Percentiles rank a stretch among this genome's conserved stretches.
Evolutionary conservation across 352 stramenopile species (phyloP).

Genomic region (Globisporangium emineosum): DNA sequence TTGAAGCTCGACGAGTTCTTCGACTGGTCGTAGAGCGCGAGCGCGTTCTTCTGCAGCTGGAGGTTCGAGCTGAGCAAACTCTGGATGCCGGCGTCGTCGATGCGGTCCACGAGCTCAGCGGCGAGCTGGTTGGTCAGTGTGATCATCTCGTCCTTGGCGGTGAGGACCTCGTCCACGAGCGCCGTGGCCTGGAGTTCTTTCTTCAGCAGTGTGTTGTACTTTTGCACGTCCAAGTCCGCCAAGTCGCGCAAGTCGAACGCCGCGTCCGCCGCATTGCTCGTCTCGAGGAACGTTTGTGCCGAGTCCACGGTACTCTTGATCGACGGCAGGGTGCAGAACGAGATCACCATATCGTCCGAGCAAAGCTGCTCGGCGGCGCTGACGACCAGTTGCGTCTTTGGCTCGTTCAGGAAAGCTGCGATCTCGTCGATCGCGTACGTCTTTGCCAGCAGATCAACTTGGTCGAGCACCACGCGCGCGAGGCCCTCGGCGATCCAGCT

Average conservation of each 20-base stretch:
- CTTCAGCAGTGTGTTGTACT: conserved; percentile 3
- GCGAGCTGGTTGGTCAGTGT: conserved; percentile 1
- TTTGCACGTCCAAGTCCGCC: background rate
- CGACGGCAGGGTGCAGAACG: background rate
- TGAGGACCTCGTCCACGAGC: conserved; percentile 1
- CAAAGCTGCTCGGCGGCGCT: background rate
- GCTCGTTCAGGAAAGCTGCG: background rate
- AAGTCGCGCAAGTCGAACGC: background rate
- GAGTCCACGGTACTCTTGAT: background rate
- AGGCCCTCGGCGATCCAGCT: conserved; percentile 3
- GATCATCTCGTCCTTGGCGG: background rate
- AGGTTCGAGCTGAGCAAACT: background rate
- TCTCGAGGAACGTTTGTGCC: background rate
- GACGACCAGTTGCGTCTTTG: background rate
- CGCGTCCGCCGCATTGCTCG: background rate
- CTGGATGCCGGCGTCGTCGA: background rate
- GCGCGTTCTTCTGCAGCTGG: conserved; percentile 2
- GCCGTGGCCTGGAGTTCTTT: conserved; percentile 1
- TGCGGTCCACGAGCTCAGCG: background rate
- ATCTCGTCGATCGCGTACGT: background rate
- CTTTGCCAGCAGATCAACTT: background rate
- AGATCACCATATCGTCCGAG: background rate
- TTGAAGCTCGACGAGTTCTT: conserved; percentile 4
- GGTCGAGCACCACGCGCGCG: background rate
- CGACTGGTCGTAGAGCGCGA: background rate